phyloP scores from a whole-genome alignment of 73 alveolate species.

The Paramecium octaurelia region DNA sequence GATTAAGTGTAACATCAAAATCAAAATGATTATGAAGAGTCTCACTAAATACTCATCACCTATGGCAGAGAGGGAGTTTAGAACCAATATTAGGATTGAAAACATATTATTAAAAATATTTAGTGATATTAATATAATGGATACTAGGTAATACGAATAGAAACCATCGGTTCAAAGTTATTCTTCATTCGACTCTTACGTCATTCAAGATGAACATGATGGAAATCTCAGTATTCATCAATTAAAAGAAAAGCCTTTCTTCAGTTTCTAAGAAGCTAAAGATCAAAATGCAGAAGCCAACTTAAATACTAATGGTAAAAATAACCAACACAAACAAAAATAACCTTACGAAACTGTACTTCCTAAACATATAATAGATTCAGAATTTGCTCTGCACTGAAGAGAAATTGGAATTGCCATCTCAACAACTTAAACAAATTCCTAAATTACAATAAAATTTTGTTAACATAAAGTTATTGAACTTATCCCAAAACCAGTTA shows the following conservation, averaged over 20 bases:
- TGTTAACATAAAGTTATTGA: not conserved
- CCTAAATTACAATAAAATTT: not conserved
- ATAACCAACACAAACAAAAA: not conserved
- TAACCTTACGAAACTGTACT: conserved; percentile 16
- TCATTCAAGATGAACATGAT: conserved; percentile 28
- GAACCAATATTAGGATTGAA: not conserved
- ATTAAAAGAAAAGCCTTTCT: conserved; percentile 1
- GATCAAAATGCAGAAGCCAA: not conserved
- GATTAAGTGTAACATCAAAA: not conserved
- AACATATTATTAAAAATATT: not conserved
- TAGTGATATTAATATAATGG: not conserved
- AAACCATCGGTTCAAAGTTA: not conserved
- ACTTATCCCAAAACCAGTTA: not conserved
- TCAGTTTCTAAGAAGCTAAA: not conserved
- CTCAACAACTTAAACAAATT: not conserved
- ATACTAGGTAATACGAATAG: not conserved
- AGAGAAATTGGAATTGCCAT: conserved; percentile 12
- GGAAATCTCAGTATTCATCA: not conserved
- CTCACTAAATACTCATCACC: not conserved
- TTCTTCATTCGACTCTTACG: not conserved
- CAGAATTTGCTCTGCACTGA: not conserved
- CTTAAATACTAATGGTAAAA: not conserved
- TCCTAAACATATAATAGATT: not conserved
- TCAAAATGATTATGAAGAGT: not conserved
- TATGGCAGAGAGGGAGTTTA: not conserved